phyloP scores from a whole-genome alignment of 768 basidiomycete genomes.

The Lepiota venenata region DNA sequence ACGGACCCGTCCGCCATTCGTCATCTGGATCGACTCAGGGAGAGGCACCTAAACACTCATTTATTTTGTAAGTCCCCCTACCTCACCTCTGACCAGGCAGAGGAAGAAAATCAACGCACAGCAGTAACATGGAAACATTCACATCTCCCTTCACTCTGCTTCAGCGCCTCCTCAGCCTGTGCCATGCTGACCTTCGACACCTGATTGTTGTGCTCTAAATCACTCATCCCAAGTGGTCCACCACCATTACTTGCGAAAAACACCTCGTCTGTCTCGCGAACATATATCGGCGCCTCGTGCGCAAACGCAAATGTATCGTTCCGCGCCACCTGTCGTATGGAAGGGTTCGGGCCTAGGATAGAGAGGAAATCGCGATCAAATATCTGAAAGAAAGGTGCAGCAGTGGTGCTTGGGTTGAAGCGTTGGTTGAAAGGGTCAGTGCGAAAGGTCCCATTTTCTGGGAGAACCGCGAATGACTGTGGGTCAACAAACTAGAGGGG shows the following conservation, averaged over 20 bases:
- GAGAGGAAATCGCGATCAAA: constrained; percentile 46
- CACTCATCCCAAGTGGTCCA: constrained; percentile 58
- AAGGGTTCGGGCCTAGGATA: constrained; percentile 55
- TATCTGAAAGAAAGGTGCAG: constrained; percentile 57
- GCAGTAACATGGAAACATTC: constrained; percentile 45
- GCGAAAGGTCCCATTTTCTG: no score
- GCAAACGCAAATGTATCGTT: constrained; percentile 66
- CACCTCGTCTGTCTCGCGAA: constrained; percentile 58
- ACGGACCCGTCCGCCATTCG: constrained; percentile 66
- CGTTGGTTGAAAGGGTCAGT: constrained; percentile 31
- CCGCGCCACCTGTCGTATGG: constrained; percentile 55
- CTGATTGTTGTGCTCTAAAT: constrained; percentile 58
- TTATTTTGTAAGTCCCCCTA: no score
- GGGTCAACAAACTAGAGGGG: no score
- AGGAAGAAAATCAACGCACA: constrained; percentile 23
- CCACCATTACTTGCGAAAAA: constrained; percentile 73
- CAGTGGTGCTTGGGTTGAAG: constrained; percentile 59
- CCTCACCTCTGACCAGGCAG: no score
- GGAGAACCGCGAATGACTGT: no score
- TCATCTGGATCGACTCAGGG: constrained; percentile 60
- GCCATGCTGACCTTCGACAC: constrained; percentile 60
- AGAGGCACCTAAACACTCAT: constrained; percentile 45
- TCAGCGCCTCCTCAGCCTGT: constrained; percentile 46
- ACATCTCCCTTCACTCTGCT: constrained; percentile 30
- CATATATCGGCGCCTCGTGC: constrained; percentile 77